phyloP scores from a whole-genome alignment of 2,329 filamentous ascomycete genomes.

The Pseudopithomyces maydicus region DNA sequence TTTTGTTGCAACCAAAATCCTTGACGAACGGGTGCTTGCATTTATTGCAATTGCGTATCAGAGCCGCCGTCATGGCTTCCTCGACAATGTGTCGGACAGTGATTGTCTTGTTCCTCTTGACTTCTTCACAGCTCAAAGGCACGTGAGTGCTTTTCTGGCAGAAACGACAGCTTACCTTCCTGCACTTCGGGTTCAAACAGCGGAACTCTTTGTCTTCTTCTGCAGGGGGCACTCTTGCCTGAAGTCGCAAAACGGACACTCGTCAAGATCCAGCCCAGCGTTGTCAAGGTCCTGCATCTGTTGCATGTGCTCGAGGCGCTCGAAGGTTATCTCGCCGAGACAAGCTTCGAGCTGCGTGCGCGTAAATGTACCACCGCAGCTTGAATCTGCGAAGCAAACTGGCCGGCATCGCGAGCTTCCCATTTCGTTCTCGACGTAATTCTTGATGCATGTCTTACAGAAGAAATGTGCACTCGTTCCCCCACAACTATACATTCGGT shows the following conservation, averaged over 20 bases:
- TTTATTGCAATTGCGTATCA: constrained; percentile 76
- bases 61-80: constrained; percentile 80
- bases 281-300: constrained; percentile 71
- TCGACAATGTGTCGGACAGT: constrained; percentile 71
- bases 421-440: constrained; percentile 69
- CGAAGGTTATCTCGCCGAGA: constrained; percentile 62
- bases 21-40: constrained; percentile 81
- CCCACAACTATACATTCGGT: constrained; percentile 71
- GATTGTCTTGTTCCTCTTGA: constrained; percentile 63
- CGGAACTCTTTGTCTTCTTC: constrained; percentile 74
- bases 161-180: constrained; percentile 56
- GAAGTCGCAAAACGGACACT: constrained; percentile 82
- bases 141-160: constrained; percentile 74
- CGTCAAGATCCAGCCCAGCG: constrained; percentile 73
- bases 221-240: constrained; percentile 73
- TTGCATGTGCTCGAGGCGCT: constrained; percentile 72
- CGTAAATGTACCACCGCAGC: constrained; percentile 67
- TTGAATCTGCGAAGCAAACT: constrained; percentile 67
- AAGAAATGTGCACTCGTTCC: constrained; percentile 67
- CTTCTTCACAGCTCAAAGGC: constrained; percentile 72
- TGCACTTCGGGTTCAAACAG: constrained; percentile 71
- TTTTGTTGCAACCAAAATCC: constrained; percentile 80
- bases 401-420: constrained; percentile 72
- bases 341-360: constrained; percentile 60
- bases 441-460: constrained; percentile 69